phyloP scores from a whole-genome alignment of 163 green algal genomes.

The Smithsoniella earleae region DNA sequence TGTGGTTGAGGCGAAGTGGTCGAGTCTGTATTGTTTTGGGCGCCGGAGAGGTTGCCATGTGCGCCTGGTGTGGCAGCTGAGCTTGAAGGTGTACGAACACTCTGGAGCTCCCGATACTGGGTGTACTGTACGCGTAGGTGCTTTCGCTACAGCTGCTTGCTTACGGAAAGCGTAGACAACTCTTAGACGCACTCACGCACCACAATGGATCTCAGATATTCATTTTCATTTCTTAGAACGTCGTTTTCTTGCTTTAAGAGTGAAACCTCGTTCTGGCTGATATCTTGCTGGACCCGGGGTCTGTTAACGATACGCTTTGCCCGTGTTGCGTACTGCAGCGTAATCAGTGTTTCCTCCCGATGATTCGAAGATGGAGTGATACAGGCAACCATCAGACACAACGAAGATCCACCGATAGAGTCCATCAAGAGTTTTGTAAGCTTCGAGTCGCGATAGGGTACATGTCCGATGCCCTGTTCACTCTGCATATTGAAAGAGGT shows the following conservation, averaged over 20 bases:
- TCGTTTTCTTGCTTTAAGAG: conserved; percentile 65
- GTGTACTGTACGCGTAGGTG: conserved; percentile 24
- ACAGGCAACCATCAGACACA: conserved; percentile 76
- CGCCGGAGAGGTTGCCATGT: no score
- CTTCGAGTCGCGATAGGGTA: conserved; percentile 81
- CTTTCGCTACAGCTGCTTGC: no score
- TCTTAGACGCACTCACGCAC: no score
- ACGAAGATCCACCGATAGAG: conserved; percentile 56
- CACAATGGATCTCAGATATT: conserved; percentile 34
- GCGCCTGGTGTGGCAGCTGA: no score
- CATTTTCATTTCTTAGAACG: conserved; percentile 61
- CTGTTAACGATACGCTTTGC: conserved; percentile 66
- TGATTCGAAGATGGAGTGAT: conserved; percentile 48
- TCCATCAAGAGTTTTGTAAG: conserved; percentile 88
- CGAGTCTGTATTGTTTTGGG: no score
- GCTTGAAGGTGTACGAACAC: background rate
- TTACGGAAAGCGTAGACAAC: no score
- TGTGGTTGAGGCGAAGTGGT: no score
- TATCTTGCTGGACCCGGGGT: conserved; percentile 54
- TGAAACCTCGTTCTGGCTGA: conserved; percentile 52
- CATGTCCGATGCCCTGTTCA: conserved; percentile 35
- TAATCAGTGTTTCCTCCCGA: conserved; percentile 80
- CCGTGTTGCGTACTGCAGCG: conserved; percentile 70
- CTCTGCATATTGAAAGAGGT: background rate
- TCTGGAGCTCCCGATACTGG: conserved; percentile 22